These are phyloP conservation scores for Kregervanrija fluxuum DNA, from an alignment of 805 yeast genomes.

Conservation along the genomic window DNA sequence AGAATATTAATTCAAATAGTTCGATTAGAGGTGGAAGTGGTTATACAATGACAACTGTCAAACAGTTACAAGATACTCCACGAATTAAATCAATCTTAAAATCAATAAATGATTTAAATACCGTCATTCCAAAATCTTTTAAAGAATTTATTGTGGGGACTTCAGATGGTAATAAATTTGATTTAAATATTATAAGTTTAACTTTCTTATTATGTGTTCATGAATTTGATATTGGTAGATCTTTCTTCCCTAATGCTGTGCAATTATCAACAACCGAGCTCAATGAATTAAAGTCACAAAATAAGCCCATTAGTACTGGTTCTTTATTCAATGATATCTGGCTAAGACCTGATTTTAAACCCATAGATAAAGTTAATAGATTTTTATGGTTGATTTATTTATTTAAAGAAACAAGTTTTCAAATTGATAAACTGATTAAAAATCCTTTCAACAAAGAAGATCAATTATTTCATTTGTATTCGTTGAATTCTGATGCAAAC, in stretches of 20 bases:
- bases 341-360: slow-evolving; percentile 51
- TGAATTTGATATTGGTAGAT: slow-evolving; percentile 30
- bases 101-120: slow-evolving; percentile 70
- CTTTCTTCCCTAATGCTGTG: slow-evolving; percentile 19
- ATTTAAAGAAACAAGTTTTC: slow-evolving; percentile 66
- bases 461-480: slow-evolving; percentile 5
- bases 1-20: background rate
- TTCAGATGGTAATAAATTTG: slow-evolving; percentile 10
- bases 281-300: slow-evolving; percentile 4
- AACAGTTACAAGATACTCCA: slow-evolving; percentile 92
- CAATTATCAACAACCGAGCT: slow-evolving; percentile 4
- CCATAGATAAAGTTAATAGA: slow-evolving; percentile 60
- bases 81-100: slow-evolving; percentile 83
- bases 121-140: slow-evolving; percentile 38
- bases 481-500: slow-evolving; percentile 7
- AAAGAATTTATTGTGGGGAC: slow-evolving; percentile 34
- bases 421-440: slow-evolving; percentile 33
- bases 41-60: slow-evolving; percentile 40
- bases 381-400: slow-evolving; percentile 81
- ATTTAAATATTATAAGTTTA: slow-evolving; percentile 61
- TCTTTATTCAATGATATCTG: slow-evolving; percentile 69
- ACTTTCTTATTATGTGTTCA: slow-evolving; percentile 67
- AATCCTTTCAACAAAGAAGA: slow-evolving; percentile 26
- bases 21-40: slow-evolving; percentile 24
- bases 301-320: slow-evolving; percentile 13